Evolutionary conservation across 176 grass and related monocot species (phyloP), one percentile per base, ranked within the genome.

Genomic region (Triticum dicoccoides): DNA sequence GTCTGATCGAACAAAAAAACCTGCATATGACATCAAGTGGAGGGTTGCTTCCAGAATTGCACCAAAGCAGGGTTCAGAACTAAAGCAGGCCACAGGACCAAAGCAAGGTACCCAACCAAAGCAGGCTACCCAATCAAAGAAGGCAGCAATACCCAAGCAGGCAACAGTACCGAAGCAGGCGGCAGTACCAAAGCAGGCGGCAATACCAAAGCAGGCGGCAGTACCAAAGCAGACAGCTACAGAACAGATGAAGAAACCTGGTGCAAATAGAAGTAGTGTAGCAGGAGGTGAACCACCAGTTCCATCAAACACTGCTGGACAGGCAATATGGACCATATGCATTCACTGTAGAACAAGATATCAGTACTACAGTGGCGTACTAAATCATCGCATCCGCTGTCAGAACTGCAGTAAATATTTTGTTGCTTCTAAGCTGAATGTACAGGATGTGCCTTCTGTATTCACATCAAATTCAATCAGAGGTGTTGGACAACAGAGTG

Each of bases 301-400:
- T 66, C 69, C 82, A 89, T n/a, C 87, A 87, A 67, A 78, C 54
- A 56, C 44, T 80, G 80, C 44, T 73, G 74, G 3, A 65, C 41
- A 52, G 11, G 65, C 91, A 76, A 95, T 95, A 80, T 97, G 95
- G 92, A 97, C 92, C n/a, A 71, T 51, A 29, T 97, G 95, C 62
- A 59, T 71, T 59, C 29, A 68, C 65, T 97, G 95, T 73, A 35
- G 51, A 71, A 93, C 90, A 79, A 84, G 78, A 84, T 92, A 93
- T 37, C 91, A 89, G 69, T 91, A 90, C 77, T 87, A 87, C 61
- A 18, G 8, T 23, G 75, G 38, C 21, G 32, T 88, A 69, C 76
- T 93, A 68, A 88, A 87, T 87, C 85, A 38, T 38, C 18, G 30
- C 25, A 73, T 98, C 74, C 34, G 59, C 20, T 97, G 95, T 65